Evolutionary conservation across 306 rosid genomes (phyloP), one percentile per base, ranked within the genome.

Genomic region (Ziziphus jujuba): DNA sequence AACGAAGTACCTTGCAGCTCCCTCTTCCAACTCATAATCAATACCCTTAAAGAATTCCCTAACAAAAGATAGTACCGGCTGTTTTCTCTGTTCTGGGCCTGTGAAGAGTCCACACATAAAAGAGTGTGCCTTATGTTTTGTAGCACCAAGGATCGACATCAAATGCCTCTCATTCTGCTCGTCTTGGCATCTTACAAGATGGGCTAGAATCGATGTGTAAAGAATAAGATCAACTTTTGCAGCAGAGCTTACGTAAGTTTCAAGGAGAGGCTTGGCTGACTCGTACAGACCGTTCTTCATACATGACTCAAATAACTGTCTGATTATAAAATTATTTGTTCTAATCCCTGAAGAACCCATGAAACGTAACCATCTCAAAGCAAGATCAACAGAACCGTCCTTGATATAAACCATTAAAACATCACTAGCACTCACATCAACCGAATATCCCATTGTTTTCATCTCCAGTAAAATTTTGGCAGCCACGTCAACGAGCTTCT

Each of bases 1-100:
- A 24, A 93, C 96, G 79, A 78, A 90, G 89, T 81, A 93, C 83
- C 74, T 87, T 9, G 98, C 84, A 55, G 96, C 88, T 56, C 98
- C 93, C 79, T 93, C 98, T 77, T 93, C 97, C 76, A 90, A 81
- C 80, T 90, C 98, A 57, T 90, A 93, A 79, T 93, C 96, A 62
- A 90, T 76, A 70, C 90, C 72, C 77, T 87, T 97, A 71, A 92
- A 92, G 79, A 92, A 92, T 48, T 90, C 97, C 74, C 98, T 77
- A 17, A 88, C 96, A 66, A 90, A 90, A 63, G 93, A 81, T 51
- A 92, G 69, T 63, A 92, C 97, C 2, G 96, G 89, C 15, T 93
- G 87, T 74, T 85, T 83, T 84, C 97, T 81, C 35, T 90, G 96
- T 70, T 90, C 93, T 0, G 98, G 86, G 52, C 97, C 91, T 0